phyloP scores from a whole-genome alignment of 2,329 filamentous ascomycete genomes.

The Cadophora sp. region DNA sequence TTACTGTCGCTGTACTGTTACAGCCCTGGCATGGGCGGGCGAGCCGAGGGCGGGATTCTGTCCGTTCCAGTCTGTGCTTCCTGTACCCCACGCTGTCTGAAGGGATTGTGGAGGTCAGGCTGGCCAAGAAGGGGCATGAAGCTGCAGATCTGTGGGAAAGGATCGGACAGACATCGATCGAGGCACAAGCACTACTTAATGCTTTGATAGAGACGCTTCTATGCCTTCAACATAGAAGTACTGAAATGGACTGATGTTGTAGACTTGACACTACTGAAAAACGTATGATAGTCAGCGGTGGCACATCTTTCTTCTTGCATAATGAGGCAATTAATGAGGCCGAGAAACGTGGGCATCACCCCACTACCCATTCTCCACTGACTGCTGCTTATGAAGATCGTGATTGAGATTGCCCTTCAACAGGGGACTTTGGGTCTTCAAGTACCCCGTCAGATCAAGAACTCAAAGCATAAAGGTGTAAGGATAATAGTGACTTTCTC shows the following conservation, averaged over 20 bases:
- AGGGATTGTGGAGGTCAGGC: conserved; percentile 9
- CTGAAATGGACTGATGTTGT: background rate
- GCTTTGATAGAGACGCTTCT: no score
- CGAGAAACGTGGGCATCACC: conserved; percentile 13
- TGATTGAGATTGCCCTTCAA: background rate
- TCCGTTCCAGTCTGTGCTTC: background rate
- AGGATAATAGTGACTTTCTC: no score
- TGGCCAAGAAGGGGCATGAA: background rate
- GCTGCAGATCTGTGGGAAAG: background rate
- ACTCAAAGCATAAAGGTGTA: background rate
- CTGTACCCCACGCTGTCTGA: conserved; percentile 5
- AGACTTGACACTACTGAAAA: background rate
- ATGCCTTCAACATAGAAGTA: no score
- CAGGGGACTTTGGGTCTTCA: background rate
- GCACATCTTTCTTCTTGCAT: conserved; percentile 12
- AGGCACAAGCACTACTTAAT: no score
- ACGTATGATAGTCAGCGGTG: background rate
- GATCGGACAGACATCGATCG: background rate
- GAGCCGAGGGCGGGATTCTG: background rate
- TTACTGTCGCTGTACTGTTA: background rate
- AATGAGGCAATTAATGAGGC: conserved; percentile 18
- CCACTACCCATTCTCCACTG: conserved; percentile 15
- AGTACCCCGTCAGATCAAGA: background rate
- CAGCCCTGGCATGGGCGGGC: conserved; percentile 1
- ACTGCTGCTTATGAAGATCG: background rate